Evolutionary conservation across 441 rosid genomes (phyloP).

Genomic region (Brassica balearica): DNA sequence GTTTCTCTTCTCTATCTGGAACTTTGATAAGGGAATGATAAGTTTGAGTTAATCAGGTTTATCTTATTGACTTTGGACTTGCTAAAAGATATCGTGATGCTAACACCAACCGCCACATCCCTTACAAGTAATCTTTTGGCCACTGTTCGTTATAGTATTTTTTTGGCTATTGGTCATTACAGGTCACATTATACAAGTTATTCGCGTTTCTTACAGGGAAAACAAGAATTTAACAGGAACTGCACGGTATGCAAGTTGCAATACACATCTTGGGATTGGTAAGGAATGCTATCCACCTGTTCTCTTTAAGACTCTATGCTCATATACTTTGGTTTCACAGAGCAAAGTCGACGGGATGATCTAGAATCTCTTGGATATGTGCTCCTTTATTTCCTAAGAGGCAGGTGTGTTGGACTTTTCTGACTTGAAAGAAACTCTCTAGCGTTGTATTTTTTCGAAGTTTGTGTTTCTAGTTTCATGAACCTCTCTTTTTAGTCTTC

Average conservation of each 20-base stretch:
- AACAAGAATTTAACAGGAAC: slow-evolving; percentile 78
- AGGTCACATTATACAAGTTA: background rate
- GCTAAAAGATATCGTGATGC: slow-evolving; percentile 78
- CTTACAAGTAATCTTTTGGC: slow-evolving; percentile 56
- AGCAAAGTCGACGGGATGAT: slow-evolving; percentile 82
- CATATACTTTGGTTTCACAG: slow-evolving; percentile 43
- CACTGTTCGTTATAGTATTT: background rate
- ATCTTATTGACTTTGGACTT: slow-evolving; percentile 76
- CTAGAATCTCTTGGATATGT: slow-evolving; percentile 74
- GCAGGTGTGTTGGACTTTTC: slow-evolving; percentile 53
- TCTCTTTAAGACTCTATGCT: slow-evolving; percentile 12
- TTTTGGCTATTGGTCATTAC: background rate
- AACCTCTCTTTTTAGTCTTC: slow-evolving; percentile 65
- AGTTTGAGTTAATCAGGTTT: slow-evolving; percentile 53
- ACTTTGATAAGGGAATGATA: background rate
- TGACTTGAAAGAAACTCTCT: background rate
- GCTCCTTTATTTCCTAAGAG: slow-evolving; percentile 69
- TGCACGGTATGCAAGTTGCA: slow-evolving; percentile 79
- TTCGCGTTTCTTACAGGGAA: background rate
- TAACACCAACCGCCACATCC: slow-evolving; percentile 69
- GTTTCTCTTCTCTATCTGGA: background rate
- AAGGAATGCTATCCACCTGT: slow-evolving; percentile 29
- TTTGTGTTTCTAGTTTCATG: slow-evolving; percentile 25
- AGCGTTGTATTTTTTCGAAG: background rate
- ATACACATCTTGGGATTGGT: slow-evolving; percentile 83